Conservation (phyloP, 2,329 filamentous ascomycete species). For the Fusarium coffeatum region DNA sequence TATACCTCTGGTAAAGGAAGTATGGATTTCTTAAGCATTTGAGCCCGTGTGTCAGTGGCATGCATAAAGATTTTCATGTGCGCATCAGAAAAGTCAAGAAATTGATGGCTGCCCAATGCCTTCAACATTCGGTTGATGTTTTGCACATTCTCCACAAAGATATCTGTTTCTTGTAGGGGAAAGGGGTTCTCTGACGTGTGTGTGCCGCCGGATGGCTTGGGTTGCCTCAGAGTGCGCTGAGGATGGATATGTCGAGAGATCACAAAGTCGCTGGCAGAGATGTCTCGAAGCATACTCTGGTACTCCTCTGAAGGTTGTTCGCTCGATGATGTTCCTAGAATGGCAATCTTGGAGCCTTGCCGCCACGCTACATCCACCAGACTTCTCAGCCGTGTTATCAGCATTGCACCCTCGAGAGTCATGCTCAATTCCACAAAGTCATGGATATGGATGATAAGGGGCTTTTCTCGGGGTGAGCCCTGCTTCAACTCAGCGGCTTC, state of each 20-base stretch:
- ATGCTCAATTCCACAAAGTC: constrained; percentile 83
- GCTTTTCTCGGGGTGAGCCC: constrained; percentile 51
- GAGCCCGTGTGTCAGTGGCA: constrained; percentile 43
- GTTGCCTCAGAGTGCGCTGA: constrained; percentile 42
- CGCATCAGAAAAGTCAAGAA: constrained; percentile 43
- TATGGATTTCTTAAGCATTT: constrained; percentile 51
- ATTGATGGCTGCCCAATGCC: constrained; percentile 48
- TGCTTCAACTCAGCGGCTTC: constrained; percentile 57
- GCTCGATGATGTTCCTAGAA: constrained; percentile 81
- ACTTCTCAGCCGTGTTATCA: constrained; percentile 77
- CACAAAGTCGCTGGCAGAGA: constrained; percentile 57
- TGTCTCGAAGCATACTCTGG: constrained; percentile 53
- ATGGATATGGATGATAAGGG: constrained; percentile 80
- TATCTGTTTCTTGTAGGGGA: constrained; percentile 53
- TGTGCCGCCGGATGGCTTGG: constrained; percentile 42
- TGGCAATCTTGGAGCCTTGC: constrained; percentile 76
- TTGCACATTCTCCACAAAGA: constrained; percentile 58
- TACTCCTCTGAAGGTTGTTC: constrained; percentile 61
- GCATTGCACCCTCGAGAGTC: constrained; percentile 73
- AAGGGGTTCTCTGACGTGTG: constrained; percentile 38
- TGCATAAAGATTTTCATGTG: constrained; percentile 45
- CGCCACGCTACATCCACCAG: constrained; percentile 78
- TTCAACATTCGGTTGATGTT: constrained; percentile 62
- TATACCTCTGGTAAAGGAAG: constrained; percentile 56
- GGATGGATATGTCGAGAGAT: constrained; percentile 51